Conservation (phyloP, 2,329 filamentous ascomycete genomes). For the Thermothelomyces thermophilus region DNA sequence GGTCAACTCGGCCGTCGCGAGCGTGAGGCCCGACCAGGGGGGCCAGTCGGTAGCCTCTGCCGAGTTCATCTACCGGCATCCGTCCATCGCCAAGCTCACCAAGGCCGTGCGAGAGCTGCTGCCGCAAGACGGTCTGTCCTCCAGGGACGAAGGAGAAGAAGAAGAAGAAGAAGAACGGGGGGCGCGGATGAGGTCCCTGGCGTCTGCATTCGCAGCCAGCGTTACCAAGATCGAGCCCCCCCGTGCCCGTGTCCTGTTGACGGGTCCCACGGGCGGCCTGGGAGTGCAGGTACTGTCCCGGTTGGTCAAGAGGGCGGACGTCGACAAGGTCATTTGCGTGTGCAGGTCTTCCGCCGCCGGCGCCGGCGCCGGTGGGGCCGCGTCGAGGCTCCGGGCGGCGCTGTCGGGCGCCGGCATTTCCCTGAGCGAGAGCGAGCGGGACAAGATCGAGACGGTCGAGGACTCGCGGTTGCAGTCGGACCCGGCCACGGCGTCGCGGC, state of each 20-base stretch:
- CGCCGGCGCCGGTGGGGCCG: background rate
- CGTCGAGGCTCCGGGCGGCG: background rate
- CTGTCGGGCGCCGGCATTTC: background rate
- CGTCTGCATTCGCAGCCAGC: background rate
- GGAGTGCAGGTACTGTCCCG: background rate
- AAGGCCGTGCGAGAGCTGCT: background rate
- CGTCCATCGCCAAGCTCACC: background rate
- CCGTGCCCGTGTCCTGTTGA: background rate
- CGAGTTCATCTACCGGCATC: background rate
- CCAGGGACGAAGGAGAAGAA: background rate
- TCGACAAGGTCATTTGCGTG: background rate
- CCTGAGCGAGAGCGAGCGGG: background rate
- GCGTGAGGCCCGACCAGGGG: background rate
- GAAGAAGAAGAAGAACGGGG: background rate
- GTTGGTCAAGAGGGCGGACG: background rate
- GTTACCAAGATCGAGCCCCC: background rate
- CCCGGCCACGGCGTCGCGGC: background rate
- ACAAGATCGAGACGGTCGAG: background rate
- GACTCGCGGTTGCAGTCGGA: background rate
- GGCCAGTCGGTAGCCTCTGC: background rate
- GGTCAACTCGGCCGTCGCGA: background rate
- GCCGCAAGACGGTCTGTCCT: background rate
- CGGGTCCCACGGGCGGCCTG: background rate
- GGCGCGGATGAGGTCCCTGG: background rate
- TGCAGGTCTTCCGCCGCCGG: background rate